Conservation (phyloP, 257 asterid species). For the Linderniella brevidens region DNA sequence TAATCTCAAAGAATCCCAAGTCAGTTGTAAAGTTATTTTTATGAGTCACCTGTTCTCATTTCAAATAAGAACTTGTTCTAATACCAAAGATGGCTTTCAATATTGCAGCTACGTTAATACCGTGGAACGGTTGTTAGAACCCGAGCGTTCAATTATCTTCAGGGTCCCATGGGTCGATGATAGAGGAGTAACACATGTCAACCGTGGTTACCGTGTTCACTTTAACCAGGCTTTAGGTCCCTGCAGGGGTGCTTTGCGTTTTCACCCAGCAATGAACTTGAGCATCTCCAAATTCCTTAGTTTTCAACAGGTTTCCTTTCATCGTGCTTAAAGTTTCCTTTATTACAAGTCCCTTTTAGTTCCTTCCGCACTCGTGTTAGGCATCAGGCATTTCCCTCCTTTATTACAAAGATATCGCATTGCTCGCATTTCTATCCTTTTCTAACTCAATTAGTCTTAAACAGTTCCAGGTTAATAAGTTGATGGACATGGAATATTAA, state of each 20-base stretch:
- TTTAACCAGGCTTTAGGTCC: constrained; percentile 97
- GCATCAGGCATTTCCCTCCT: no score
- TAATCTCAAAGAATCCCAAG: constrained; percentile 86
- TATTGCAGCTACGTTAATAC: constrained; percentile 79
- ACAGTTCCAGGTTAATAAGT: no score
- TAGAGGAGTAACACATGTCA: no score
- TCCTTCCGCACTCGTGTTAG: no score
- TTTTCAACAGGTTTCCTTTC: constrained; percentile 63
- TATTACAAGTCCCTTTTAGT: background rate
- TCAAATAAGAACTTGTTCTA: no score
- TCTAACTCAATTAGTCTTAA: no score
- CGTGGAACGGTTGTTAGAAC: constrained; percentile 90
- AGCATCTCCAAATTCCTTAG: constrained; percentile 92
- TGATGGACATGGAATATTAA: no score
- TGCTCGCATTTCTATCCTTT: no score
- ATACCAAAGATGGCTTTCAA: no score
- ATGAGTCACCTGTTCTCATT: background rate
- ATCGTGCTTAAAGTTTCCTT: constrained; percentile 1
- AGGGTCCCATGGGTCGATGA: no score
- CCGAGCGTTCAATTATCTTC: no score
- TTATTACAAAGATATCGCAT: no score
- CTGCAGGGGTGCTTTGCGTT: constrained; percentile 96
- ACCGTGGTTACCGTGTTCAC: constrained; percentile 83
- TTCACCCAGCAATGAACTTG: constrained; percentile 90
- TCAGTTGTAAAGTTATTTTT: constrained; percentile 15